Evolutionary conservation across 345 rosid species (phyloP).

Genomic region (Eucalyptus coolabah): DNA sequence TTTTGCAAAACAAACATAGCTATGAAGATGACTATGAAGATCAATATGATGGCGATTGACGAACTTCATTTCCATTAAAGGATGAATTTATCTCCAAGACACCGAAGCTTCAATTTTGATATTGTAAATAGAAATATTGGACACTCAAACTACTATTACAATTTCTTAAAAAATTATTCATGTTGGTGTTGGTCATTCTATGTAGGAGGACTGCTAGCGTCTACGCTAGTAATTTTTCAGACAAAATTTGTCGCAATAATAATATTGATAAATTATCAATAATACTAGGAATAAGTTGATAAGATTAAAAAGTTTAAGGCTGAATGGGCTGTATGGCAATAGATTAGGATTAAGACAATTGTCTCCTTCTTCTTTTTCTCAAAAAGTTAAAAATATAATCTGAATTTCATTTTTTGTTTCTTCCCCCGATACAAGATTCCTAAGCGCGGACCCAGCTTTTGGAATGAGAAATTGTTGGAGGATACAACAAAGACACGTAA

Average conservation of each 20-base stretch:
- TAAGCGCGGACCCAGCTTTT: background rate
- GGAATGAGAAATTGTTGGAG: background rate
- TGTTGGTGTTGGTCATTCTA: rapidly evolving
- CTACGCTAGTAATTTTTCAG: rapidly evolving
- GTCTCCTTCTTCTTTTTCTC: background rate
- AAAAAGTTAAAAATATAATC: background rate
- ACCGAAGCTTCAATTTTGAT: background rate
- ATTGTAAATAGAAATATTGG: background rate
- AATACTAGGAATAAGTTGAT: rapidly evolving
- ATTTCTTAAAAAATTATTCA: background rate
- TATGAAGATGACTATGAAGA: background rate
- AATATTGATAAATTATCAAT: background rate
- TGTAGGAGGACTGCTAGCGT: rapidly evolving
- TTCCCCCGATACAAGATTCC: background rate
- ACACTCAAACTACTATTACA: no score
- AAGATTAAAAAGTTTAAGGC: background rate
- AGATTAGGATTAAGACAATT: background rate
- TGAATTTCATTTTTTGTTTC: background rate
- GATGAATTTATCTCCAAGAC: background rate
- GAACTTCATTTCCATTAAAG: background rate
- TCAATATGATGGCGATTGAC: background rate
- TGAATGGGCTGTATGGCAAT: rapidly evolving
- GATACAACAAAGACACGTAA: background rate
- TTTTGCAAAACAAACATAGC: rapidly evolving
- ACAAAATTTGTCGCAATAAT: rapidly evolving